These are phyloP conservation scores for Fraxinus albicans DNA, from an alignment of 305 asterid species.

Conservation along the genomic window DNA sequence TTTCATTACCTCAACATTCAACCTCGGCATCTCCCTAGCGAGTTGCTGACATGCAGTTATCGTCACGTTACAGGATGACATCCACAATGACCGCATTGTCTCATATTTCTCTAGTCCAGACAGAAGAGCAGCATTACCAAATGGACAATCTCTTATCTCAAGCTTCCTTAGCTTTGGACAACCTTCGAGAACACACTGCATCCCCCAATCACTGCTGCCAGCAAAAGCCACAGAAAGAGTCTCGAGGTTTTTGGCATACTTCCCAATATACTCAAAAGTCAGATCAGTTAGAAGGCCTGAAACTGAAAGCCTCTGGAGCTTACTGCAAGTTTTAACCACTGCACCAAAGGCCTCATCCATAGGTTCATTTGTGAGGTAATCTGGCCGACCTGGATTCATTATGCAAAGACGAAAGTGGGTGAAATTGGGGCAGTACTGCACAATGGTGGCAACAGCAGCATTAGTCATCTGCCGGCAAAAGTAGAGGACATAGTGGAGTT, in stretches of 20 bases:
- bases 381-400: conserved; percentile 67
- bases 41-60: conserved; percentile 60
- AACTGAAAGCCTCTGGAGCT: conserved; percentile 73
- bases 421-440: conserved; percentile 66
- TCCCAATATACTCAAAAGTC: conserved; percentile 76
- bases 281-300: conserved; percentile 76
- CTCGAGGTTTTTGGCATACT: conserved; percentile 71
- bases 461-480: conserved; percentile 92
- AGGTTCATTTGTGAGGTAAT: conserved; percentile 68
- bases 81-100: conserved; percentile 83
- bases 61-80: conserved; percentile 71
- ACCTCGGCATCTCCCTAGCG: conserved; percentile 63
- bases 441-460: conserved; percentile 70
- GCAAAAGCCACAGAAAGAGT: conserved; percentile 92
- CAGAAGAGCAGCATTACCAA: conserved; percentile 67
- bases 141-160: conserved; percentile 87
- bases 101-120: conserved; percentile 65
- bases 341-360: conserved; percentile 91
- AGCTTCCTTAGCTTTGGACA: conserved; percentile 81
- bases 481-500: conserved; percentile 79
- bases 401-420: conserved; percentile 94
- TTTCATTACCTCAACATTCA: conserved; percentile 79
- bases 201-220: conserved; percentile 73
- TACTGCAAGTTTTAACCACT: conserved; percentile 66
- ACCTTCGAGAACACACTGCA: conserved; percentile 71